phyloP scores from a whole-genome alignment of 371 early-diverging fungal species.

The Mucor velutinosus region DNA sequence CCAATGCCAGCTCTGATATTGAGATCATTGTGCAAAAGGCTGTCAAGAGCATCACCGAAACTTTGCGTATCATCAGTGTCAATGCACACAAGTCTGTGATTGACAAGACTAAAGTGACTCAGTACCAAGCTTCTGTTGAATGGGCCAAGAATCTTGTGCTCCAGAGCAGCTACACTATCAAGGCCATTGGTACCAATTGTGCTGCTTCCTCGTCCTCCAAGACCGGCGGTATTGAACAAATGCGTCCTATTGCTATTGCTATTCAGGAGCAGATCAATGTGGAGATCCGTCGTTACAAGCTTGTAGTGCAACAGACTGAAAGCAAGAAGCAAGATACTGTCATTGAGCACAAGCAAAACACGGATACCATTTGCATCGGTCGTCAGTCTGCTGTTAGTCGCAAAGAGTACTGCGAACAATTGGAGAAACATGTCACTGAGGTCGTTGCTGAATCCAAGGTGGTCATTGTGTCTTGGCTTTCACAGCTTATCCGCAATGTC shows the following conservation, averaged over 20 bases:
- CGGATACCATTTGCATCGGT: slow-evolving; percentile 11
- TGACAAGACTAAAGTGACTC: slow-evolving; percentile 16
- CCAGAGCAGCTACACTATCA: slow-evolving; percentile 28
- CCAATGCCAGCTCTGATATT: slow-evolving; percentile 28
- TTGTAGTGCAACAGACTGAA: slow-evolving; percentile 4
- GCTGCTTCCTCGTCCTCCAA: slow-evolving; percentile 26
- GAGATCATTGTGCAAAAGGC: slow-evolving; percentile 34
- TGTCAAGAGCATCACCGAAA: slow-evolving; percentile 19
- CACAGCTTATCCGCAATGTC: slow-evolving; percentile 23
- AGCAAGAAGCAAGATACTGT: slow-evolving; percentile 13
- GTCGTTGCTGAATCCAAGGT: slow-evolving; percentile 26
- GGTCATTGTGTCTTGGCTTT: slow-evolving; percentile 21
- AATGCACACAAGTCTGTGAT: slow-evolving; percentile 19
- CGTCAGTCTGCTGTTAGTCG: slow-evolving; percentile 16
- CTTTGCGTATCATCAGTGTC: slow-evolving; percentile 15
- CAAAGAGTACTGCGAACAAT: slow-evolving; percentile 22
- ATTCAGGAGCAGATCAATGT: slow-evolving; percentile 28
- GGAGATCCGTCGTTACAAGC: slow-evolving; percentile 28
- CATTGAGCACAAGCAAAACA: slow-evolving; percentile 24
- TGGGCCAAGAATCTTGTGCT: slow-evolving; percentile 29
- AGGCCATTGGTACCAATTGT: slow-evolving; percentile 27
- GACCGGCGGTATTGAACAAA: slow-evolving; percentile 34
- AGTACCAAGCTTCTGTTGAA: slow-evolving; percentile 29
- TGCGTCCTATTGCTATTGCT: slow-evolving; percentile 28
- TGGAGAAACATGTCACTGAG: slow-evolving; percentile 19